Percentiles rank a stretch among this genome's conserved stretches.
These are phyloP conservation scores for Pholiota microspora DNA, from an alignment of 768 basidiomycete species.

Conservation along the genomic window DNA sequence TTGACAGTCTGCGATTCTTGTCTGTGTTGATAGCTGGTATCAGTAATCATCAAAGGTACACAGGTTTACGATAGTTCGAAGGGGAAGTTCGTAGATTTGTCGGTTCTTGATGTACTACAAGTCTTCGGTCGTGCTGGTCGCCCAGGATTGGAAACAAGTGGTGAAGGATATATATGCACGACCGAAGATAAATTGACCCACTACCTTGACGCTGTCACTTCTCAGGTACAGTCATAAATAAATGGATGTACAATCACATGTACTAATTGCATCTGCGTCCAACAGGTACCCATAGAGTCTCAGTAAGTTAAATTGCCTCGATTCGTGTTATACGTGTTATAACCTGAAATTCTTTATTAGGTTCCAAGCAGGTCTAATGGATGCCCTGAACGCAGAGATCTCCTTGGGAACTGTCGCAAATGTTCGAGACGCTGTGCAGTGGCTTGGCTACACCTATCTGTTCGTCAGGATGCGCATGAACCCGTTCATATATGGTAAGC, in stretches of 20 bases:
- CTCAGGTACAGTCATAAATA: slow-evolving; percentile 55
- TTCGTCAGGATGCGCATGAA: slow-evolving; percentile 94
- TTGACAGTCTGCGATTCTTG: background rate
- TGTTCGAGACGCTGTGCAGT: slow-evolving; percentile 81
- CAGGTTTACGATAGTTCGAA: slow-evolving; percentile 91
- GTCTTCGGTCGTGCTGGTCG: slow-evolving; percentile 96
- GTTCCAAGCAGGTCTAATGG: slow-evolving; percentile 82
- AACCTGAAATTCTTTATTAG: slow-evolving; percentile 29
- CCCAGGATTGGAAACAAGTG: slow-evolving; percentile 84
- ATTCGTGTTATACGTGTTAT: slow-evolving; percentile 2
- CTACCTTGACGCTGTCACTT: slow-evolving; percentile 84
- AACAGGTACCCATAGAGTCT: slow-evolving; percentile 92
- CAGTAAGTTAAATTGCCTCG: slow-evolving; percentile 49
- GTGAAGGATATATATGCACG: slow-evolving; percentile 97
- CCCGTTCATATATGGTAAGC: slow-evolving; percentile 77
- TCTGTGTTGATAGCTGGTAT: slow-evolving; percentile 8
- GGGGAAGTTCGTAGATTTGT: slow-evolving; percentile 89
- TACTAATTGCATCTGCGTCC: background rate
- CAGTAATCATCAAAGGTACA: slow-evolving; percentile 96
- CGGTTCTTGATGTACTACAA: slow-evolving; percentile 93
- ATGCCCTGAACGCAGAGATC: slow-evolving; percentile 94
- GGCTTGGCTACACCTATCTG: slow-evolving; percentile 97
- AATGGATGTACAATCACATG: background rate
- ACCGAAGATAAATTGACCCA: slow-evolving; percentile 90
- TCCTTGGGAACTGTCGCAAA: slow-evolving; percentile 91